Base-by-base conservation (phyloP, 306 rosid genomes). In the Cercis canadensis region DNA sequence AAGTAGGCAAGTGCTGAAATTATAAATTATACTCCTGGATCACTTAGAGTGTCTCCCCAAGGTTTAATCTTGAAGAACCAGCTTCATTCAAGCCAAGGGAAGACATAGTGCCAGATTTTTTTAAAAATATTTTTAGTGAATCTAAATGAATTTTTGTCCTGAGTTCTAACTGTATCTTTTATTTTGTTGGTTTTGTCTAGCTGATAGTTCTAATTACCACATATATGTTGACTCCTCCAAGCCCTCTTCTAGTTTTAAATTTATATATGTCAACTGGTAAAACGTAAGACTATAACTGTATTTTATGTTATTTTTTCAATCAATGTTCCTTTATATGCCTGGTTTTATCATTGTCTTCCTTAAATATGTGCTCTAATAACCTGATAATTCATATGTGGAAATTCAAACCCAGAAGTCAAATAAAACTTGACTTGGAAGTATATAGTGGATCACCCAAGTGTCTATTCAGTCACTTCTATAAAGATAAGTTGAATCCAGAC, bases 381-480 rank as follows among this genome's bases (percentile, higher is more conserved):
- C 60, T n/a, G 58, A 58, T 71, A 29, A 71, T 78, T 57, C 49
- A 41, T 24, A 39, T 57, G 62, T 39, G 56, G 52, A 64, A 34
- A 58, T 55, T 52, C 39, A 57, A 36, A 47, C n/a, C 13, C 16
- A 44, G 58, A 59, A 64, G 72, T 53, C 69, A 61, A 52, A 70
- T 71, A 44, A 79, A 56, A 47, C 69, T 65, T 18, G 59, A 57
- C 43, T 50, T 50, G 58, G 64, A 68, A 79, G 73, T 72, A 70
- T 80, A 77, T 62, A 62, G 83, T 83, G 82, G 82, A 83, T 76
- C 58, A 77, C 76, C 79, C 70, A 66, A 73, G 85, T 72, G 85
- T 82, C 87, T 62, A 72, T 66, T 82, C 88, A 67, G 65, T 79
- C 85, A 84, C 75, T 49, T 87, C 81, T 79, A 39, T 51, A 83